Conservation (phyloP, 768 basidiomycete genomes). For the Boletus bicolor region DNA sequence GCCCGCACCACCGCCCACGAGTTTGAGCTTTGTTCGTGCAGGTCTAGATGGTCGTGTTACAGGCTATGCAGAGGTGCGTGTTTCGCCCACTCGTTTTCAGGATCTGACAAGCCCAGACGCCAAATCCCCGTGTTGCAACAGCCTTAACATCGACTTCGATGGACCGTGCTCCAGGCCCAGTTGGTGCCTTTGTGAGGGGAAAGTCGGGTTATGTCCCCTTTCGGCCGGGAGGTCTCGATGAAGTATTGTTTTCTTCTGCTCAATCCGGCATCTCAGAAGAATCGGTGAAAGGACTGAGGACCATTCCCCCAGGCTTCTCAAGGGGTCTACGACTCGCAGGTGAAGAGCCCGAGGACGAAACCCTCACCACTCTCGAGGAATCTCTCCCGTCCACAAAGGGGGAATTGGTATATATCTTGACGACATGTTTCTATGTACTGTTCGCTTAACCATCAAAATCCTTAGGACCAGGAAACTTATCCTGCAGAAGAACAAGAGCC, state of each 20-base stretch:
- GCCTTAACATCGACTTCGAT: constrained; percentile 84
- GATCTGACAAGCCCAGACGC: constrained; percentile 40
- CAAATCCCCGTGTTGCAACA: constrained; percentile 53
- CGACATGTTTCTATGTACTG: constrained; percentile 1
- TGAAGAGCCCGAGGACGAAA: constrained; percentile 49
- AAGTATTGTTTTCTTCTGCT: constrained; percentile 38
- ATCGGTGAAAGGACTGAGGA: constrained; percentile 45
- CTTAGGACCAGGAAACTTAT: constrained; percentile 21
- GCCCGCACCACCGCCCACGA: constrained; percentile 74
- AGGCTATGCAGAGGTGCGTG: constrained; percentile 76
- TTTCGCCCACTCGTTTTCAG: constrained; percentile 2
- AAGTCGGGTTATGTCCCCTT: constrained; percentile 94
- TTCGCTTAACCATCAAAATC: constrained; percentile 25
- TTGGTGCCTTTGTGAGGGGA: constrained; percentile 84
- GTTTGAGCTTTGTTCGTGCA: constrained; percentile 65
- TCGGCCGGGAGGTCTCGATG: constrained; percentile 89
- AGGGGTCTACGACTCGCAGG: constrained; percentile 74
- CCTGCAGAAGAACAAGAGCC: constrained; percentile 21
- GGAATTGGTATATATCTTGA: constrained; percentile 15
- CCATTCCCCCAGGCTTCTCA: constrained; percentile 77
- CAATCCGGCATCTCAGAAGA: constrained; percentile 38
- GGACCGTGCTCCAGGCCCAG: constrained; percentile 77
- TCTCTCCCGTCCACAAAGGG: constrained; percentile 5
- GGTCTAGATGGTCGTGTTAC: constrained; percentile 79
- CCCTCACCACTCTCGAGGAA: constrained; percentile 32